Percentiles rank a stretch among this genome's conserved stretches.
These are phyloP conservation scores for Picea glauca DNA, from an alignment of 75 land plant genomes.

Conservation along the genomic window DNA sequence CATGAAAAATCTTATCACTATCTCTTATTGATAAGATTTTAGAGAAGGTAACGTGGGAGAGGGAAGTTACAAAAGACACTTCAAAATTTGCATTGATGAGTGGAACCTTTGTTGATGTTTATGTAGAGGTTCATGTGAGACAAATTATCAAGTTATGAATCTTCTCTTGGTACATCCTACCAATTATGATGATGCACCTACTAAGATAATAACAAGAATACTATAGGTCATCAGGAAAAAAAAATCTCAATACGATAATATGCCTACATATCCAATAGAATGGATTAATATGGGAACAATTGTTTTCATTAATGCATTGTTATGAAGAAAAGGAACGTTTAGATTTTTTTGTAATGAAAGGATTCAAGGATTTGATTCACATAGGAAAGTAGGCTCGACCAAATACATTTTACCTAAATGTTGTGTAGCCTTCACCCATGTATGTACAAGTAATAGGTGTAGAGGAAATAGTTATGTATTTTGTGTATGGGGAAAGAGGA, in stretches of 20 bases:
- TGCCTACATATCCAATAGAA: conserved; percentile 87
- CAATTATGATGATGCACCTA: conserved; percentile 95
- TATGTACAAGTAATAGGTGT: conserved; percentile 94
- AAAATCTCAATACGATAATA: conserved; percentile 63
- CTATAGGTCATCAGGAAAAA: conserved; percentile 68
- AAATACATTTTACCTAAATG: conserved; percentile 88
- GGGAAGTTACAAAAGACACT: too few relatives aligned
- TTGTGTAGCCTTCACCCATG: conserved; percentile 72
- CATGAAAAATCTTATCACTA: too few relatives aligned
- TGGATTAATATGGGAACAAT: conserved; percentile 99
- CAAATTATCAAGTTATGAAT: conserved; percentile 64
- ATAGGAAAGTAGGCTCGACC: conserved; percentile 97
- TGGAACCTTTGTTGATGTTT: conserved; percentile 97
- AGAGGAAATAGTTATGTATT: conserved; percentile 82
- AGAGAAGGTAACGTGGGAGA: too few relatives aligned
- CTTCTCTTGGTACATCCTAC: conserved; percentile 91
- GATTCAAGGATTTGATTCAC: too few relatives aligned
- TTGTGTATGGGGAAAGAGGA: conserved; percentile 22
- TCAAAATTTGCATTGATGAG: conserved; percentile 96
- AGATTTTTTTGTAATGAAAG: conserved; percentile 81
- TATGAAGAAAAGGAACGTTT: conserved; percentile 91
- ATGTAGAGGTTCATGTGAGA: conserved; percentile 89
- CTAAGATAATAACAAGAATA: conserved; percentile 90
- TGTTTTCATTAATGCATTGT: conserved; percentile 94
- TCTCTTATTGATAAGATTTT: too few relatives aligned